phyloP scores from a whole-genome alignment of 1,139 yeast genomes.

The Candida gigantensis region DNA sequence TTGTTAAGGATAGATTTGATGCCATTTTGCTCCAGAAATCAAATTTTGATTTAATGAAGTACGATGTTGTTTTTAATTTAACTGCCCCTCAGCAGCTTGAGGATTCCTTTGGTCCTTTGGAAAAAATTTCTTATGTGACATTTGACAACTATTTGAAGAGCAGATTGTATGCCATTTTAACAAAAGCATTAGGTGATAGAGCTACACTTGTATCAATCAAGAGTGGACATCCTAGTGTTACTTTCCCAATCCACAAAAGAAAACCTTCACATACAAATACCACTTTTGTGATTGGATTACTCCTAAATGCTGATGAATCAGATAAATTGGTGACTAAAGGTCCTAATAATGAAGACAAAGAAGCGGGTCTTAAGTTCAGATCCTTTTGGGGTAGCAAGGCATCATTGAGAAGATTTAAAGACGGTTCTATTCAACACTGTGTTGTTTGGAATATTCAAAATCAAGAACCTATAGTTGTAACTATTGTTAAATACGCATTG shows the following conservation, averaged over 20 bases:
- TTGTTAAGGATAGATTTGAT: constrained; percentile 81
- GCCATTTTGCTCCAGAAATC: constrained; percentile 75
- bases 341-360: constrained; percentile 65
- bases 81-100: constrained; percentile 39
- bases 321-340: constrained; percentile 87
- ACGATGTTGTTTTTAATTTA: constrained; percentile 61
- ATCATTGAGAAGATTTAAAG: constrained; percentile 85
- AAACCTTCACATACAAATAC: constrained; percentile 45
- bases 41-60: constrained; percentile 56
- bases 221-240: constrained; percentile 26
- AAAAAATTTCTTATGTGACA: constrained; percentile 71
- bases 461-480: constrained; percentile 63
- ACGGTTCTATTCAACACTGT: constrained; percentile 86
- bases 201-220: constrained; percentile 47
- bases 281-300: constrained; percentile 59
- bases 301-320: constrained; percentile 70
- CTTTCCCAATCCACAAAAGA: constrained; percentile 56
- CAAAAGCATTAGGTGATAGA: constrained; percentile 70
- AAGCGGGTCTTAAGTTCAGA: constrained; percentile 64
- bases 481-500: constrained; percentile 65
- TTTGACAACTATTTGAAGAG: constrained; percentile 66
- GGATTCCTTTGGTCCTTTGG: constrained; percentile 64
- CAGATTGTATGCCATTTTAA: constrained; percentile 59
- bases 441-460: constrained; percentile 78
- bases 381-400: constrained; percentile 89